Percentiles rank a stretch among this genome's conserved stretches.
Evolutionary conservation across 441 rosid species (phyloP).

Genomic region (Populus trichocarpa): DNA sequence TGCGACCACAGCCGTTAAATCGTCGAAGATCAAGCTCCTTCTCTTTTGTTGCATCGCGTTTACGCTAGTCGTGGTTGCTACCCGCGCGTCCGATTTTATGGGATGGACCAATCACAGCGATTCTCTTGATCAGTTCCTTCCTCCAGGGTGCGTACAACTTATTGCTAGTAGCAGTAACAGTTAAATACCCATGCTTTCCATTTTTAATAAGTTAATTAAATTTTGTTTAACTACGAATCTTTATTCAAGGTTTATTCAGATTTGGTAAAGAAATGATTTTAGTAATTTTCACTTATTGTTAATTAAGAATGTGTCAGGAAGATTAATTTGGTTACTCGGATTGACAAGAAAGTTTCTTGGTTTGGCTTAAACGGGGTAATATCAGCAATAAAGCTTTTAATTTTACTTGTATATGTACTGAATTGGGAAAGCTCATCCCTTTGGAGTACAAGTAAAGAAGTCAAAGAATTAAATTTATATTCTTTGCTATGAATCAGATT

Average conservation of each 20-base stretch:
- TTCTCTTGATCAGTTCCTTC: conserved; percentile 37
- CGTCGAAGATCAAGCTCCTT: conserved; percentile 67
- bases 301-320: neutral
- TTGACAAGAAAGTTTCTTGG: too few relatives aligned
- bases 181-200: neutral
- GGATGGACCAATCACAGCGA: conserved; percentile 39
- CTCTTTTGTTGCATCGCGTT: conserved; percentile 48
- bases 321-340: too few relatives aligned
- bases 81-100: conserved; percentile 41
- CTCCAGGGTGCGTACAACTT: conserved; percentile 43
- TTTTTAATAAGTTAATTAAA: neutral
- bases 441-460: too few relatives aligned
- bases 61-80: conserved; percentile 44
- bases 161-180: neutral
- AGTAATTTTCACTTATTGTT: neutral
- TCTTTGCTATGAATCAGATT: neutral
- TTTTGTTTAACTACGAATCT: neutral
- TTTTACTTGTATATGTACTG: too few relatives aligned
- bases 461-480: neutral
- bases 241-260: neutral
- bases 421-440: too few relatives aligned
- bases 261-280: neutral
- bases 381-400: too few relatives aligned
- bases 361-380: too few relatives aligned
- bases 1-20: conserved; percentile 35